Conservation (phyloP, 805 yeast genomes). For the Candida piceae region DNA sequence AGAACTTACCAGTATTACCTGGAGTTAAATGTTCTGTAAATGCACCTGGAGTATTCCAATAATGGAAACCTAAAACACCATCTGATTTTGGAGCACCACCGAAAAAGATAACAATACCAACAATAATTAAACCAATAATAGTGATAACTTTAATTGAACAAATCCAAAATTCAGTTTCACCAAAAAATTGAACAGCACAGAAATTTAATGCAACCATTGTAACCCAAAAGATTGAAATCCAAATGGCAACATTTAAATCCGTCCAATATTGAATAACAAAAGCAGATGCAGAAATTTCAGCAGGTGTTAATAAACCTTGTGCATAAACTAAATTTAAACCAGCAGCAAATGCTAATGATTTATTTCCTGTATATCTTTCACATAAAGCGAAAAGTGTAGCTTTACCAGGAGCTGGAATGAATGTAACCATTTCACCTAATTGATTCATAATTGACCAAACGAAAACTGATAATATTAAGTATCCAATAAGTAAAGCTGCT, state of each 20-base stretch:
- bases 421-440: constrained; percentile 66
- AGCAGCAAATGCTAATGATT: constrained; percentile 55
- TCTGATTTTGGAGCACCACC: constrained; percentile 57
- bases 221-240: constrained; percentile 51
- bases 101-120: constrained; percentile 53
- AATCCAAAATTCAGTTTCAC: constrained; percentile 62
- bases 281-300: constrained; percentile 63
- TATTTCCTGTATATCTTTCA: constrained; percentile 35
- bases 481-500: constrained; percentile 64
- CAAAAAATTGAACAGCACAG: constrained; percentile 45
- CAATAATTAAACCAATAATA: constrained; percentile 55
- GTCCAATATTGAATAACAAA: constrained; percentile 60
- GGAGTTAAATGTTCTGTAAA: constrained; percentile 45
- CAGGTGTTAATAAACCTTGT: constrained; percentile 48
- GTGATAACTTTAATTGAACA: constrained; percentile 60
- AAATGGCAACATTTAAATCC: constrained; percentile 52
- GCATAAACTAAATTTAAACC: constrained; percentile 46
- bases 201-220: constrained; percentile 43
- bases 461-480: constrained; percentile 55
- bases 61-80: constrained; percentile 42
- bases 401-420: constrained; percentile 56
- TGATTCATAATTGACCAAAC: constrained; percentile 62
- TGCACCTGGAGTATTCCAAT: constrained; percentile 35
- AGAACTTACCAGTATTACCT: constrained; percentile 58
- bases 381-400: constrained; percentile 52